Evolutionary conservation across 495 filamentous ascomycete species (phyloP).

Genomic region (Aspergillus saccharolyticus): DNA sequence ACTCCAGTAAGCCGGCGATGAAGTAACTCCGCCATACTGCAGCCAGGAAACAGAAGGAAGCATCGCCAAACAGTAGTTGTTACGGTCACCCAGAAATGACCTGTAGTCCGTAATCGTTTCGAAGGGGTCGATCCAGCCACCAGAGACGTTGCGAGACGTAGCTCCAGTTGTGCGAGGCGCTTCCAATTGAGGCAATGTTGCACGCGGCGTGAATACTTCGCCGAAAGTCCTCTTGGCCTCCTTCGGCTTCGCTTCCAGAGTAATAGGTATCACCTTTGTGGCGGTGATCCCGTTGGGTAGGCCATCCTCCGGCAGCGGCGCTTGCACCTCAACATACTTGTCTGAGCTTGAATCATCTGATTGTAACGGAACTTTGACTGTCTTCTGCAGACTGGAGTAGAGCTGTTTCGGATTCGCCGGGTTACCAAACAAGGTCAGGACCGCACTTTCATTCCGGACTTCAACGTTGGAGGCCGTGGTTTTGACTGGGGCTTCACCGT

Average conservation of each 20-base stretch:
- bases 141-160: constrained; percentile 22
- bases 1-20: constrained; percentile 39
- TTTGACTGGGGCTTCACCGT: constrained; percentile 29
- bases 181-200: constrained; percentile 59
- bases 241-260: constrained; percentile 31
- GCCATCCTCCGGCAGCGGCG: constrained; percentile 52
- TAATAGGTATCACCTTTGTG: constrained; percentile 61
- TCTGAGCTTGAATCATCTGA: constrained; percentile 36
- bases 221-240: constrained; percentile 62
- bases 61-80: constrained; percentile 37
- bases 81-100: constrained; percentile 34
- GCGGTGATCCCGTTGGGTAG: constrained; percentile 70
- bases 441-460: constrained; percentile 46
- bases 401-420: constrained; percentile 69
- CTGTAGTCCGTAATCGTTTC: constrained; percentile 36
- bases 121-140: constrained; percentile 40
- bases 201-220: constrained; percentile 72
- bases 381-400: constrained; percentile 73
- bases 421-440: constrained; percentile 64
- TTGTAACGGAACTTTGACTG: constrained; percentile 31
- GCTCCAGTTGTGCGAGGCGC: constrained; percentile 50
- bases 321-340: constrained; percentile 43
- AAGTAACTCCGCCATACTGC: constrained; percentile 40
- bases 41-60: constrained; percentile 41
- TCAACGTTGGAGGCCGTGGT: constrained; percentile 21